Base-by-base conservation (phyloP, 208 protist species). In the Crithidia thermophila region DNA sequence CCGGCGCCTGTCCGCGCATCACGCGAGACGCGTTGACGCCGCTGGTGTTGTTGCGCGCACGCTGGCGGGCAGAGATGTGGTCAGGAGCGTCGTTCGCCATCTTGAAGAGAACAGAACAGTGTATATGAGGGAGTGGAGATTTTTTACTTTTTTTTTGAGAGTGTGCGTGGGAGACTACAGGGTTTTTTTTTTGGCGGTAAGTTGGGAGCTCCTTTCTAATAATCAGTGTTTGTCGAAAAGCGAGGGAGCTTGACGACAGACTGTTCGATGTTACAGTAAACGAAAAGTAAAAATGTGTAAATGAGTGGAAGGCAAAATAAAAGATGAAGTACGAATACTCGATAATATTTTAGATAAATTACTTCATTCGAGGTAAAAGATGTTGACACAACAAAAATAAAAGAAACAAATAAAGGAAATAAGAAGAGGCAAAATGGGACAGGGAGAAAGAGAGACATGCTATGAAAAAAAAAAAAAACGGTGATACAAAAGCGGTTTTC, bases 21-120 rank as follows among this genome's bases (percentile, higher is more conserved):
- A 67, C 42, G 25, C 71, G 76, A 31, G 70, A 67, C 13, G 66
- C 79, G 23, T 53, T 76, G n/a, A 42, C 47, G 27, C 82, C 80
- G 42, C 72, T 87, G 59, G 70, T 65, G 49, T 63, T 46, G 34
- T 81, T 65, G 27, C 56, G 57, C 30, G 46, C 72, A 34, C 72
- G 74, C 73, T 78, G 69, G 27, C 61, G 51, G 1, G 51, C 57
- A 14, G 66, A 60, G 59, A 75, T n/a, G 68, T 21, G n/a, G 20
- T 37, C 33, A 20, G 61, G 56, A 10, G 59, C 45, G 43, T 50
- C 14, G 27, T 64, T 20, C 0, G 23, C 25, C 21, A 63, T 77
- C 42, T 0, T 66, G 51, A 60, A 18, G 43, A 31, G 51, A 67
- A 49, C 34, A 56, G 16, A 59, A 62, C 21, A 64, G 68, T 21